Conservation (phyloP, 495 filamentous ascomycete species). For the Talaromyces ruber region DNA sequence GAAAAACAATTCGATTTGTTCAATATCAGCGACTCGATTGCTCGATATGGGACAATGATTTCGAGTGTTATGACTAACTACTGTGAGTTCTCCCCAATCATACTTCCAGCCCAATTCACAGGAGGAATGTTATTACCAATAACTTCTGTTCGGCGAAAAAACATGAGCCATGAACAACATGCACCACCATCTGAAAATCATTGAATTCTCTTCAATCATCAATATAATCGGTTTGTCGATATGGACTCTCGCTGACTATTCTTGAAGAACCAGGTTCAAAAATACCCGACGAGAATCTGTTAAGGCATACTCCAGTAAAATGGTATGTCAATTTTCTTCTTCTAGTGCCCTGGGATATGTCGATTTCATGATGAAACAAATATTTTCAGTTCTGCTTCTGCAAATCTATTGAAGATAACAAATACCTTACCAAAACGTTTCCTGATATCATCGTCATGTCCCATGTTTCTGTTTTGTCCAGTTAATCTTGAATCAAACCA, state of each 20-base stretch:
- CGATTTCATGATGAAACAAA: slow-evolving; percentile 64
- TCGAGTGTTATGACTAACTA: not conserved
- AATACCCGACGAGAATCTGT: not conserved
- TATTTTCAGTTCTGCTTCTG: slow-evolving; percentile 94
- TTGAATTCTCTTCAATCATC: slow-evolving; percentile 12
- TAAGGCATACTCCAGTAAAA: not conserved
- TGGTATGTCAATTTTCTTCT: not conserved
- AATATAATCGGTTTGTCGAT: not conserved
- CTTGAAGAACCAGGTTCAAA: not conserved
- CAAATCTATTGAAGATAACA: slow-evolving; percentile 68
- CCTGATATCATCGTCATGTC: slow-evolving; percentile 13
- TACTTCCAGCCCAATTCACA: slow-evolving; percentile 16
- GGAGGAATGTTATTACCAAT: slow-evolving; percentile 56
- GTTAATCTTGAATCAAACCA: not conserved
- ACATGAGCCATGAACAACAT: slow-evolving; percentile 96
- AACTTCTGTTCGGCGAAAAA: slow-evolving; percentile 61
- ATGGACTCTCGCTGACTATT: not conserved
- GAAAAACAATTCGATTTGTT: not conserved
- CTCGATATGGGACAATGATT: not conserved
- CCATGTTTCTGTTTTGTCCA: not conserved
- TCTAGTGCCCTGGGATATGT: not conserved
- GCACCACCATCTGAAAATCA: slow-evolving; percentile 95
- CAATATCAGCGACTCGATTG: not conserved
- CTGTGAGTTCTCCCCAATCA: not conserved
- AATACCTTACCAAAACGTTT: slow-evolving; percentile 67